Evolutionary conservation across 2,329 filamentous ascomycete genomes (phyloP), one percentile per base, ranked within the genome.

Genomic region (Samsoniella hepiali): DNA sequence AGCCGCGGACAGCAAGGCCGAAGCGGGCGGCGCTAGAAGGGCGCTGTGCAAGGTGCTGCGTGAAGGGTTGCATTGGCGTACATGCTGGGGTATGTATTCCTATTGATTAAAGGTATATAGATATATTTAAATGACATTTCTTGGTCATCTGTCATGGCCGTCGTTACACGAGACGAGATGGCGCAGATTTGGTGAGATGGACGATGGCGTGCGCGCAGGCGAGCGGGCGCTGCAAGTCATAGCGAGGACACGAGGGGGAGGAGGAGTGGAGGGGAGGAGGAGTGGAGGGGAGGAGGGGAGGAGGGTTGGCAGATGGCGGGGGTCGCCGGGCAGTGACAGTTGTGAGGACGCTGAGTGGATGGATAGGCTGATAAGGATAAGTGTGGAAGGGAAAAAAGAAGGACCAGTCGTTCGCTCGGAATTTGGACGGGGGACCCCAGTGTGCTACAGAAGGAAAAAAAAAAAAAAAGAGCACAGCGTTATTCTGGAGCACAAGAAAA

Each of bases 331-430:
- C 58, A 45, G 58, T 61, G 58, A 61, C 58, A 61, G 38, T 45
- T 61, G 38, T 3, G 22, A 5, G n/a, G 34, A n/a, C 47, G 47
- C 49, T 61, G 58, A 61, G 36, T 53, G 58, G 58, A 31, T 60
- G 36, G 4, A 4, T 7, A 22, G n/a, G 58, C 50, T 38, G 59
- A 62, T 62, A 55, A 62, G 51, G 59, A 62, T 61, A 62, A 55
- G 59, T n/a, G 22, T 36, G 50, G 9, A 47, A 32, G 36, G 11
- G 10, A 45, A 55, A 38, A 55, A 38, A 47, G n/a, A 51, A 17
- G 4, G 15, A 53, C 31, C 11, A 32, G 5, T 17, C 3, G 38
- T 56, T 44, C 3, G 5, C 17, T 40, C 38, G 38, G 38, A 15
- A 40, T 45, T 51, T 59, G 45, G 44, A 62, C 32, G 57, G 45